Evolutionary conservation across 345 rosid genomes (phyloP).

Genomic region (Eucalyptus leucophloia): DNA sequence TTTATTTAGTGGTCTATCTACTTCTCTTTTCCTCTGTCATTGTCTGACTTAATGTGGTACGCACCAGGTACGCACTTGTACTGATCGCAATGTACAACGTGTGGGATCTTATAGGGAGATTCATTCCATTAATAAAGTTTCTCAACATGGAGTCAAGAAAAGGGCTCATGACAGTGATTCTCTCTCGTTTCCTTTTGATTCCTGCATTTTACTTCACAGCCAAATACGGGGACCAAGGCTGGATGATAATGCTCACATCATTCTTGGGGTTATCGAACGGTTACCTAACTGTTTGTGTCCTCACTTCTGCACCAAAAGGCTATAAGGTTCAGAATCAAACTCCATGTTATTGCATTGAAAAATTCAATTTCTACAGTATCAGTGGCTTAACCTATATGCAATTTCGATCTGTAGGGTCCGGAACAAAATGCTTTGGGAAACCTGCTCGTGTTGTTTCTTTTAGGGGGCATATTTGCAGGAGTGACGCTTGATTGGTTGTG

Average conservation of each 20-base stretch:
- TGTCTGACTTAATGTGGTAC: background rate
- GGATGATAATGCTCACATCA: conserved; percentile 72
- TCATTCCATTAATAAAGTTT: conserved; percentile 29
- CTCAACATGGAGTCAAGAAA: conserved; percentile 48
- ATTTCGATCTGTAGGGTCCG: conserved; percentile 29
- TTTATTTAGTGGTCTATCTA: background rate
- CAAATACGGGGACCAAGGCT: conserved; percentile 72
- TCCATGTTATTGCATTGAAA: background rate
- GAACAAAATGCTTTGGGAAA: conserved; percentile 68
- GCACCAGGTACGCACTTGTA: conserved; percentile 61
- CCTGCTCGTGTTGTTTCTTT: conserved; percentile 40
- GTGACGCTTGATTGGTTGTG: conserved; percentile 52
- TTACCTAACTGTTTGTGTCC: conserved; percentile 63
- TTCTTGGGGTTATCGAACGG: conserved; percentile 71
- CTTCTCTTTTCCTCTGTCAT: background rate
- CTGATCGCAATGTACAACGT: conserved; percentile 59
- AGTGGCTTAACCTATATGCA: background rate
- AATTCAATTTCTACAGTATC: background rate
- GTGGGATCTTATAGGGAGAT: conserved; percentile 60
- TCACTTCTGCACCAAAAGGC: conserved; percentile 72
- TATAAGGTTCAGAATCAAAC: conserved; percentile 33
- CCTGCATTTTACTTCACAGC: conserved; percentile 80
- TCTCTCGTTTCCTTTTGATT: conserved; percentile 39
- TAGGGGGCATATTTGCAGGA: conserved; percentile 46
- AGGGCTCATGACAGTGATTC: conserved; percentile 23